Evolutionary conservation across 768 basidiomycete species (phyloP), one percentile per base, ranked within the genome.

Genomic region (Mycena galericulata): DNA sequence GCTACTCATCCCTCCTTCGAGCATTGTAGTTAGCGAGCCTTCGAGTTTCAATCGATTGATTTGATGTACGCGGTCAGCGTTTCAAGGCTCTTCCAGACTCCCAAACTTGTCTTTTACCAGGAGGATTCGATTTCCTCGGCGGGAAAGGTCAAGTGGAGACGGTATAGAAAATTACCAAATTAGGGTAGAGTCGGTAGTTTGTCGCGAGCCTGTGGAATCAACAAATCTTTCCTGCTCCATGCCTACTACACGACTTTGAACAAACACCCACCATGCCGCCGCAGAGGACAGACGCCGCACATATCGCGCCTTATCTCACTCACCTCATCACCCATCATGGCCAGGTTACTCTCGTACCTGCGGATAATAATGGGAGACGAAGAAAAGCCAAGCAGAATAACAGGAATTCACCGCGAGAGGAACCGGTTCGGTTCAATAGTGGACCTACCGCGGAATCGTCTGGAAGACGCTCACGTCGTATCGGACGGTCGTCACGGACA

Each of bases 261-360:
- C 24, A 46, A 29, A 32, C 54, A 47, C 46, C 49, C 40, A 55
- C 61, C 47, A 86, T 85, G 85, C 80, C 84, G 65, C 79, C 80
- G 68, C 80, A 80, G 61, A 82, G 80, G 78, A 80, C 83, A 81
- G 84, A 85, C 82, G 83, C 84, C 84, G 84, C 81, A 71, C 79
- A 78, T 74, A 81, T 84, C 74, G 82, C 86, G 50, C 90, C 89
- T 66, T 90, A 88, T 83, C 85, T 88, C 67, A 83, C 88, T 62
- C 88, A 86, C 76, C 81, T 80, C 76, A 81, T 86, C 73, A 83
- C 82, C 56, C 87, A 87, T 77, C 86, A 84, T 76, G 87, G 84
- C 72, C 85, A 87, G 73, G 77, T 84, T 72, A 80, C 86, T 36
- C 80, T 85, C 69, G 78, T 82, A 67, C 82, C 85, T 8, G 80